Percentiles rank a stretch among this genome's conserved stretches.
These are phyloP conservation scores for Kodamaea anthophila DNA, from an alignment of 1,139 yeast species.

Conservation along the genomic window DNA sequence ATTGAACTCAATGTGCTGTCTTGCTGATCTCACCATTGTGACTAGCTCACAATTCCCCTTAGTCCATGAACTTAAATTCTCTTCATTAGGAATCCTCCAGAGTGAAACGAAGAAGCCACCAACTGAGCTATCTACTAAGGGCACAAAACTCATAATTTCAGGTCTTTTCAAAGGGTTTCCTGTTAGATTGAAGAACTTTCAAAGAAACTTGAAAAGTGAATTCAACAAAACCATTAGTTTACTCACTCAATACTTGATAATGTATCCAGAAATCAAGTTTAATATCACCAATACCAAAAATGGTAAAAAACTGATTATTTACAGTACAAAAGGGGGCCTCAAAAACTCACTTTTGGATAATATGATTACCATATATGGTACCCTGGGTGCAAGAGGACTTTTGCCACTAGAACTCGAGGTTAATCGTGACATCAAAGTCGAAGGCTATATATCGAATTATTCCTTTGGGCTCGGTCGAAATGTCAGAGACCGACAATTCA, in stretches of 20 bases:
- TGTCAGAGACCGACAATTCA: slow-evolving; percentile 65
- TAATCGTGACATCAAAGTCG: slow-evolving; percentile 22
- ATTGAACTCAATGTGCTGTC: slow-evolving; percentile 61
- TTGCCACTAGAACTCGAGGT: slow-evolving; percentile 35
- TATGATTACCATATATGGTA: slow-evolving; percentile 65
- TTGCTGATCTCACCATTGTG: slow-evolving; percentile 46
- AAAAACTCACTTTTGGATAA: slow-evolving; percentile 38
- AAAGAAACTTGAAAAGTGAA: slow-evolving; percentile 63
- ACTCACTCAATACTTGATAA: slow-evolving; percentile 65
- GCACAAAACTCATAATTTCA: slow-evolving; percentile 50
- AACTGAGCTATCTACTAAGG: slow-evolving; percentile 37
- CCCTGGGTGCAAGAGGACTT: slow-evolving; percentile 54
- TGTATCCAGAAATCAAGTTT: slow-evolving; percentile 52
- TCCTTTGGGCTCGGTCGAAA: slow-evolving; percentile 69
- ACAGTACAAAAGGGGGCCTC: slow-evolving; percentile 44
- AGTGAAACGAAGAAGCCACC: slow-evolving; percentile 33
- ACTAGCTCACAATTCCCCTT: slow-evolving; percentile 60
- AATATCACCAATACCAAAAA: slow-evolving; percentile 49
- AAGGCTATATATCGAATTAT: slow-evolving; percentile 67
- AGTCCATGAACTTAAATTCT: slow-evolving; percentile 50
- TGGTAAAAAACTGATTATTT: slow-evolving; percentile 44
- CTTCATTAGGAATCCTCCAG: slow-evolving; percentile 44
- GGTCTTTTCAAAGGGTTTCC: slow-evolving; percentile 62
- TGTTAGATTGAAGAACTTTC: slow-evolving; percentile 66
- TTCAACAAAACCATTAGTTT: slow-evolving; percentile 58